A percentile compares a stretch with the other conserved stretches of the same genome.
Evolutionary conservation across 1,284 basidiomycete genomes (phyloP).

Genomic region (Termitomyces sp.): DNA sequence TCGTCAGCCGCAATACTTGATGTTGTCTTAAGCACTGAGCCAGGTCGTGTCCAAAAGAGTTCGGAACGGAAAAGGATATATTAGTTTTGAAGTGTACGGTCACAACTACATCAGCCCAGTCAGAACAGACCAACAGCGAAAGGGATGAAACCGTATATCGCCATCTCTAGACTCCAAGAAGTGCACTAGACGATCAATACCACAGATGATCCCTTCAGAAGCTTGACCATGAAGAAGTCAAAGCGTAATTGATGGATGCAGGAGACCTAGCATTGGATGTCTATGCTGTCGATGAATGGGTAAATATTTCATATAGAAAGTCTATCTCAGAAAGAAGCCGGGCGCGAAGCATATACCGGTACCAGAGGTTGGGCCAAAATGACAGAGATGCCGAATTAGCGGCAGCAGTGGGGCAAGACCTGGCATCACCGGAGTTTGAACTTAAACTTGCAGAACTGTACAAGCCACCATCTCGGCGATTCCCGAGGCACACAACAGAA

Average conservation of each 20-base stretch:
- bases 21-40: neutral
- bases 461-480: conserved; percentile 16
- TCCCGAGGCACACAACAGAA: conserved; percentile 17
- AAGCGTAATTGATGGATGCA: neutral
- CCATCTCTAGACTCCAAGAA: neutral
- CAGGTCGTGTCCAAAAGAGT: neutral
- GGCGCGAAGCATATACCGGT: neutral
- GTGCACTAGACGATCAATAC: too few species aligned
- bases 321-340: neutral
- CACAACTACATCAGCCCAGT: neutral
- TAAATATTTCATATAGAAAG: neutral
- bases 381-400: conserved; percentile 2
- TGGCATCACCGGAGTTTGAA: conserved; percentile 12
- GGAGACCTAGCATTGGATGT: neutral
- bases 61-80: neutral
- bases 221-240: neutral
- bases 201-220: too few species aligned
- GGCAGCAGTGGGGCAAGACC: neutral
- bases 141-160: neutral
- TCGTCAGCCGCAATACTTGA: neutral
- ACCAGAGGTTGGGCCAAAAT: too few species aligned
- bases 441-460: conserved; percentile 18
- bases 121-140: neutral
- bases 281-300: neutral
- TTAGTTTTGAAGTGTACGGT: neutral